These are phyloP conservation scores for Vaccinium vitisidaea DNA, from an alignment of 148 eudicot species.

Conservation along the genomic window DNA sequence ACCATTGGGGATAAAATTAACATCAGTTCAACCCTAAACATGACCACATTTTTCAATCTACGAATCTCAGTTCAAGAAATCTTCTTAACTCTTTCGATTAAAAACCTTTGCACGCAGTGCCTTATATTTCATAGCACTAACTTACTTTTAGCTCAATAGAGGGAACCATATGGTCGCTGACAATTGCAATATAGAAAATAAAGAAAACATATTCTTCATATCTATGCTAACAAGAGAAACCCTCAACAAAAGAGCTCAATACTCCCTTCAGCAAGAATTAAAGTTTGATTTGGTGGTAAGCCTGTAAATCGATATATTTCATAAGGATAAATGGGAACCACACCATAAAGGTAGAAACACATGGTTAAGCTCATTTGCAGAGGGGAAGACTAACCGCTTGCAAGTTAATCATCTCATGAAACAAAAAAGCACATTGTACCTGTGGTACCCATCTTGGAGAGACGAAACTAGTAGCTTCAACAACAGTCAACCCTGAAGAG, in stretches of 20 bases:
- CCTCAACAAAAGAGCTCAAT: neutral
- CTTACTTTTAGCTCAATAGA: neutral
- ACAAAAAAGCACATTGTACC: constrained; percentile 31
- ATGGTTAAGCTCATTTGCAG: neutral
- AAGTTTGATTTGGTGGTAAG: neutral
- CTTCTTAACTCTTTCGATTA: neutral
- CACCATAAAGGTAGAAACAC: neutral
- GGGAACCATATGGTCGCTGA: neutral
- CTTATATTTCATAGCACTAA: neutral
- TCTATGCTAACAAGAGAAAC: neutral
- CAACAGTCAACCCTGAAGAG: constrained; percentile 82
- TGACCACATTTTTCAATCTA: neutral
- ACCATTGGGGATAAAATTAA: neutral
- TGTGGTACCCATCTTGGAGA: constrained; percentile 99
- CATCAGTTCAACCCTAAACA: neutral
- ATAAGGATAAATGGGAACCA: neutral
- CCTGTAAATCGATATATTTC: neutral
- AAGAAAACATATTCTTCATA: neutral
- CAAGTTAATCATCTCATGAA: neutral
- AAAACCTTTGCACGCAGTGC: neutral
- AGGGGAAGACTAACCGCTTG: neutral
- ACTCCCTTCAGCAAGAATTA: neutral
- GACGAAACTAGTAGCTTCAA: constrained; percentile 96
- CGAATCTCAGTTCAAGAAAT: neutral
- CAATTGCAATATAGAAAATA: neutral